These are phyloP conservation scores for Rhododendron ovatum DNA, from an alignment of 148 eudicot genomes.

Conservation along the genomic window DNA sequence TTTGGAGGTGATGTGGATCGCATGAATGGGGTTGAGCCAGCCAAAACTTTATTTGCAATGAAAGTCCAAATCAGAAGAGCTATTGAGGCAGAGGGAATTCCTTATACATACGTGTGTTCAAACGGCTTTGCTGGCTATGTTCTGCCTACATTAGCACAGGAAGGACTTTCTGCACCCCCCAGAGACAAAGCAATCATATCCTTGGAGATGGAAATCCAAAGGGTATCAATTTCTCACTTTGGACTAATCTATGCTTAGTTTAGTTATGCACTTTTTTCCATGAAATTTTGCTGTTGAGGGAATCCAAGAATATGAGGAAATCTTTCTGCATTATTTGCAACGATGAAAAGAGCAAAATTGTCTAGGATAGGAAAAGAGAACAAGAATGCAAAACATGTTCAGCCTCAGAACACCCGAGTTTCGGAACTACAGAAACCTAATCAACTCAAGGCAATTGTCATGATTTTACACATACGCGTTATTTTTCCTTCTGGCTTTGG, in stretches of 20 bases:
- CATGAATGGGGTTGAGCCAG: slow-evolving; percentile 44
- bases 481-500: not conserved
- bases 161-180: slow-evolving; percentile 43
- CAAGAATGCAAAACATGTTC: not conserved
- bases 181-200: slow-evolving; percentile 41
- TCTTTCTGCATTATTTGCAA: not conserved
- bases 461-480: not conserved
- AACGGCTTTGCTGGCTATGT: slow-evolving; percentile 46
- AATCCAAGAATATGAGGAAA: not conserved
- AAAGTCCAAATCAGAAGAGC: slow-evolving; percentile 48
- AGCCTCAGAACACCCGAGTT: not conserved
- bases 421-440: not conserved
- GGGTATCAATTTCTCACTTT: slow-evolving; percentile 21
- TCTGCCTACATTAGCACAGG: slow-evolving; percentile 38
- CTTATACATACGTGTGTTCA: slow-evolving; percentile 42
- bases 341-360: not conserved
- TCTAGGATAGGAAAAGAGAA: not conserved
- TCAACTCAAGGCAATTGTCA: not conserved
- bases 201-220: slow-evolving; percentile 51
- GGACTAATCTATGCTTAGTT: not conserved
- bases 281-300: not conserved
- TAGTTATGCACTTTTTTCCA: not conserved
- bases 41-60: slow-evolving; percentile 21
- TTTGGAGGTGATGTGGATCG: slow-evolving; percentile 56
- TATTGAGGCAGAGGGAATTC: slow-evolving; percentile 58